phyloP scores from a whole-genome alignment of 768 basidiomycete species.

The Coprinopsis marcescibilis region DNA sequence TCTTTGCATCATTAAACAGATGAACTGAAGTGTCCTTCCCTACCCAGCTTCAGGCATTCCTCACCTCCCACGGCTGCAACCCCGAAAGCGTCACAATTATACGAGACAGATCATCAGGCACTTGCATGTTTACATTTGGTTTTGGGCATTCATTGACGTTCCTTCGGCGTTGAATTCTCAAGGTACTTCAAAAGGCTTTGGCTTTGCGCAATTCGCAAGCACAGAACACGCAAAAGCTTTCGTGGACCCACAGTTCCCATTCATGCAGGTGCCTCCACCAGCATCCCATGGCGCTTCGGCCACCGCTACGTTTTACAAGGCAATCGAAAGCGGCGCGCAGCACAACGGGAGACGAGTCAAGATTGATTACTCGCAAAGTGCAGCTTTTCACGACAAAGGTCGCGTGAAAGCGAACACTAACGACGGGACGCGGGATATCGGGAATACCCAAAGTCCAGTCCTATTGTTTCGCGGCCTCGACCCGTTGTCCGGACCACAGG shows the following conservation, averaged over 20 bases:
- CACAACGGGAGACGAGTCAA: constrained; percentile 85
- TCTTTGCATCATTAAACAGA: constrained; percentile 23
- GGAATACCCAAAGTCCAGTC: constrained; percentile 74
- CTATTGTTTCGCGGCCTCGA: constrained; percentile 90
- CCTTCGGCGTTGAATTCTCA: constrained; percentile 59
- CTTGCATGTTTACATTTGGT: constrained; percentile 74
- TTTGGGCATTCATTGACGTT: constrained; percentile 70
- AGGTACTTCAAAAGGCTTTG: constrained; percentile 95
- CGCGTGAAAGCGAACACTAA: constrained; percentile 64
- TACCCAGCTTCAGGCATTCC: constrained; percentile 73
- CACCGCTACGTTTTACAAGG: constrained; percentile 64
- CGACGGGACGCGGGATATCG: constrained; percentile 96
- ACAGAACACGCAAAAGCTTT: constrained; percentile 87
- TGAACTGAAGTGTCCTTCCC: constrained; percentile 32
- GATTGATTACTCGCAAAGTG: constrained; percentile 92
- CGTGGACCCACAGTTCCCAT: constrained; percentile 86
- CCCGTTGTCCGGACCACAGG: constrained; percentile 79
- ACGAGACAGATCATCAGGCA: constrained; percentile 94
- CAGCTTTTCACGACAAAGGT: constrained; percentile 62
- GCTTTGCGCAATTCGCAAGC: constrained; percentile 89
- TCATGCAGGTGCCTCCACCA: constrained; percentile 87
- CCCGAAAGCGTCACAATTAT: constrained; percentile 92
- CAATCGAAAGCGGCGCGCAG: constrained; percentile 62
- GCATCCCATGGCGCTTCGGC: constrained; percentile 83
- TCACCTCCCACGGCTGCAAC: constrained; percentile 64